Percentiles rank a stretch among this genome's conserved stretches.
phyloP scores from a whole-genome alignment of 495 filamentous ascomycete genomes.

The Aspergillus steynii region DNA sequence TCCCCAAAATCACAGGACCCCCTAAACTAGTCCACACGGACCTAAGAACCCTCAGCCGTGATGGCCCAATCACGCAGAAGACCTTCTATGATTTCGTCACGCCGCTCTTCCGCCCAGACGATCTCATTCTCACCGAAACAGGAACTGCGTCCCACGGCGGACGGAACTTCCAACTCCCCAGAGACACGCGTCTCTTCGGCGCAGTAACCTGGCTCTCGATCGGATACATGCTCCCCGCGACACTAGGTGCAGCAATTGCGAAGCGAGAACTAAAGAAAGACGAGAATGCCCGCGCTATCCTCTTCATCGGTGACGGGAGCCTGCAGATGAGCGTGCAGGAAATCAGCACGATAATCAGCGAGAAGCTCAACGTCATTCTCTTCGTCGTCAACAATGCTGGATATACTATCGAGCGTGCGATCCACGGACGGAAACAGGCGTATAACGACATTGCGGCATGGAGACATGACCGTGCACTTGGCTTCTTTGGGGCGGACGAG shows the following conservation, averaged over 20 bases:
- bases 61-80: slow-evolving; percentile 28
- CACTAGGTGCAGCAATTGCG: slow-evolving; percentile 51
- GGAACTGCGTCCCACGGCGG: slow-evolving; percentile 40
- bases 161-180: slow-evolving; percentile 30
- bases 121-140: slow-evolving; percentile 44
- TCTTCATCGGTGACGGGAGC: slow-evolving; percentile 82
- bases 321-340: slow-evolving; percentile 80
- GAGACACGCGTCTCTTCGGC: slow-evolving; percentile 31
- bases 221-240: slow-evolving; percentile 50
- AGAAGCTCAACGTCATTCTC: slow-evolving; percentile 67
- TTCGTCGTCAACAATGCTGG: slow-evolving; percentile 77
- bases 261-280: slow-evolving; percentile 21
- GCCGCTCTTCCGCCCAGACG: slow-evolving; percentile 32
- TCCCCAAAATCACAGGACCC: slow-evolving; percentile 11
- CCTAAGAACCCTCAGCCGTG: slow-evolving; percentile 14
- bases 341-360: slow-evolving; percentile 71
- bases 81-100: slow-evolving; percentile 34
- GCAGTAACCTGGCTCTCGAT: slow-evolving; percentile 46
- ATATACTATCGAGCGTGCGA: slow-evolving; percentile 73
- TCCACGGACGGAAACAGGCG: slow-evolving; percentile 69
- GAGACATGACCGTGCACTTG: slow-evolving; percentile 53
- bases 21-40: slow-evolving; percentile 17
- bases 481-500: slow-evolving; percentile 46
- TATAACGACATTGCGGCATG: slow-evolving; percentile 75
- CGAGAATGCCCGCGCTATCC: slow-evolving; percentile 28